Evolutionary conservation across 768 basidiomycete species (phyloP), one percentile per base, ranked within the genome.

Genomic region (Psilocybe cubensis): DNA sequence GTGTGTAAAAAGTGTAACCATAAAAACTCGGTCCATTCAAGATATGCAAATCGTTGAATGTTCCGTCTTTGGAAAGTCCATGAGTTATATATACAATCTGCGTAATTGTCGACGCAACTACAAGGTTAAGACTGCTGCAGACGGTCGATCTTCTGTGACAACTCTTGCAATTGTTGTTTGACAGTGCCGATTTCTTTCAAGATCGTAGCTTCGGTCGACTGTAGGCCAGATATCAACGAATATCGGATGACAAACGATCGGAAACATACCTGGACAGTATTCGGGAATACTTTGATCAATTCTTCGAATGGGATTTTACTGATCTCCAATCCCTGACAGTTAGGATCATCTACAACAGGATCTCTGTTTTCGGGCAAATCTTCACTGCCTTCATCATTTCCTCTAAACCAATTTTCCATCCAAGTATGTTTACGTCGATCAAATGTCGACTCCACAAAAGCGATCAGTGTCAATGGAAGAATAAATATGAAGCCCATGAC

Each of bases 401-500:
- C 77, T 14, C 72, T 68, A 58, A 93, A 79, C 88, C 92, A 91
- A 54, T 78, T 81, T 33, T 82, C 79, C 68, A 91, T 73, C 89
- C 90, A 92, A 8, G 69, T 72, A 60, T 83, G 79, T 60, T 80
- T 83, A 24, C 71, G 66, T 12, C 71, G 68, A 57, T 81, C 74
- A 46, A 79, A 68, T 9, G 78, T 77, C 1, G 91, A 81, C 74
- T 97, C 96, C 64, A 79, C 89, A 29, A 95, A 65, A 0, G 93
- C 90, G 60, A 97, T 90, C 14, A 80, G 49, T 3, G 79, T 74
- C 27, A 97, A 76, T 3, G 94, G 94, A 52, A 94, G 58, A 72
- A 88, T 89, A 78, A 98, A 96, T n/a, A 96, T 58, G 41, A 80
- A 62, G 21, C 75, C 72, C 95, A 98, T 96, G 52, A 92, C 79